Conservation (phyloP, 306 rosid genomes). For the Trichosanthes cucumerina region DNA sequence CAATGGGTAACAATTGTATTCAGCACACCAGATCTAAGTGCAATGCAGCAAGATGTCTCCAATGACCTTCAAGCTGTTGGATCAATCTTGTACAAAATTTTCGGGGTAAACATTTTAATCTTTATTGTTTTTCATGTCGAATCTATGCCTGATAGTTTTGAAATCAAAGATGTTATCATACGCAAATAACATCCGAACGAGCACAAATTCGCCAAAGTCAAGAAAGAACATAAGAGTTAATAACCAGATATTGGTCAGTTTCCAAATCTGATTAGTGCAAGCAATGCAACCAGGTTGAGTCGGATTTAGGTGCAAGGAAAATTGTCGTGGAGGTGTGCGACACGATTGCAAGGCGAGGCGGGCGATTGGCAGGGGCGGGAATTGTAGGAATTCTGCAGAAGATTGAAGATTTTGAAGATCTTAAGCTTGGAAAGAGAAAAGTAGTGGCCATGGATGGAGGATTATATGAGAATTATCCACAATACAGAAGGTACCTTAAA, state of each 20-base stretch:
- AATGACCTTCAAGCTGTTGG: constrained; percentile 66
- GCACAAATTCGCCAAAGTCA: neutral
- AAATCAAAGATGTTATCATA: neutral
- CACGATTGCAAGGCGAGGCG: constrained; percentile 73
- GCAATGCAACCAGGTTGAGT: constrained; percentile 40
- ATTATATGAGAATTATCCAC: constrained; percentile 71
- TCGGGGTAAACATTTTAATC: constrained; percentile 45
- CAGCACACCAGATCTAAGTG: constrained; percentile 75
- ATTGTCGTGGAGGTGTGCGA: constrained; percentile 76
- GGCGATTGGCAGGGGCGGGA: constrained; percentile 92
- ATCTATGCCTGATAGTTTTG: neutral
- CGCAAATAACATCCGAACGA: neutral
- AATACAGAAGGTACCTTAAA: constrained; percentile 50
- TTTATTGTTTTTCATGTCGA: neutral
- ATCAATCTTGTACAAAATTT: constrained; percentile 43
- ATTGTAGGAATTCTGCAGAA: constrained; percentile 77
- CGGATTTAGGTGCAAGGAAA: constrained; percentile 49
- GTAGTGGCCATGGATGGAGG: constrained; percentile 97
- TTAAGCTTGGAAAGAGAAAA: constrained; percentile 58
- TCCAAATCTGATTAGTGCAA: neutral
- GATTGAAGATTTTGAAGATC: constrained; percentile 61
- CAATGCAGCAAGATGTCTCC: constrained; percentile 76
- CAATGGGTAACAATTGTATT: constrained; percentile 3
- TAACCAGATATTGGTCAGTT: neutral
- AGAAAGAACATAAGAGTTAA: neutral